These are phyloP conservation scores for Pythium monospermum DNA, from an alignment of 352 stramenopile species.

Conservation along the genomic window DNA sequence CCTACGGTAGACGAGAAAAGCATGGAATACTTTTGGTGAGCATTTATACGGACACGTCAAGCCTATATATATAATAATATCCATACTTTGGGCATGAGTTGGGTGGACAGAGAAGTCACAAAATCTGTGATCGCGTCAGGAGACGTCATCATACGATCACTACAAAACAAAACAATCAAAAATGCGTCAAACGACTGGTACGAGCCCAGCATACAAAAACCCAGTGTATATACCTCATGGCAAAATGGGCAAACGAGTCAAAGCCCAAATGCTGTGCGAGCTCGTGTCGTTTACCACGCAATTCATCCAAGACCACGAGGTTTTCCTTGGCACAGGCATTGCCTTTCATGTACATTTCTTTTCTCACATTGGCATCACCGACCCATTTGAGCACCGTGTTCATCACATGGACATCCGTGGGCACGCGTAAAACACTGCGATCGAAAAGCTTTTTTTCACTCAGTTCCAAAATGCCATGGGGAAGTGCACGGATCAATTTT, in stretches of 20 bases:
- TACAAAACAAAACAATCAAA: conserved; percentile 6
- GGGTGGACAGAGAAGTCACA: conserved; percentile 50
- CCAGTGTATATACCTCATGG: conserved; percentile 68
- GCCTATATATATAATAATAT: too few species aligned
- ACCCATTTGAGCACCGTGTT: conserved; percentile 92
- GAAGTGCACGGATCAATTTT: conserved; percentile 31
- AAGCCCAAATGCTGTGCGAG: conserved; percentile 88
- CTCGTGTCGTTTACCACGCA: conserved; percentile 84
- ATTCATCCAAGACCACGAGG: conserved; percentile 73
- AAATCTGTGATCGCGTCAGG: conserved; percentile 62
- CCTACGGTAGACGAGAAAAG: conserved; percentile 21
- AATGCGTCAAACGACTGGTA: neutral
- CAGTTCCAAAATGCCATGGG: conserved; percentile 46
- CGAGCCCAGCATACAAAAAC: too few species aligned
- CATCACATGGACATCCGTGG: conserved; percentile 83
- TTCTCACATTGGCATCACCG: conserved; percentile 61
- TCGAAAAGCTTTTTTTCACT: conserved; percentile 70
- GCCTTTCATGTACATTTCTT: conserved; percentile 86
- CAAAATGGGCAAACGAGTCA: conserved; percentile 85
- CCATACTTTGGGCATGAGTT: conserved; percentile 72
- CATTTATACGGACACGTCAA: neutral
- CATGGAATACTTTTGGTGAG: neutral
- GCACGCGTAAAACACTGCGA: conserved; percentile 55
- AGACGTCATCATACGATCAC: conserved; percentile 84
- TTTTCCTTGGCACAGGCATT: conserved; percentile 83